A percentile compares a stretch with the other conserved stretches of the same genome.
These are phyloP conservation scores for Vitis riparia DNA, from an alignment of 164 flowering plant genomes.

Conservation along the genomic window DNA sequence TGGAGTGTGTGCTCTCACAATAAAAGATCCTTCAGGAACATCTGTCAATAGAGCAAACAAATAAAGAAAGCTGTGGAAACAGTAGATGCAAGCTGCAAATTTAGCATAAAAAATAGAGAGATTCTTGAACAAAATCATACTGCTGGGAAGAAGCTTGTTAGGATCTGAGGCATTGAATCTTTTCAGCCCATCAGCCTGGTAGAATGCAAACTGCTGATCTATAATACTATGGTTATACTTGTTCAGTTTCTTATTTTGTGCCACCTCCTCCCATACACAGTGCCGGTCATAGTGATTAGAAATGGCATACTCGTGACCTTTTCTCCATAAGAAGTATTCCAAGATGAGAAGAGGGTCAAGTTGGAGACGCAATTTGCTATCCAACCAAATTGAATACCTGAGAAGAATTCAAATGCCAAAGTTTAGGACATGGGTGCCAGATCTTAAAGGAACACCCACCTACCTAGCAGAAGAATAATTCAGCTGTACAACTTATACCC, in stretches of 20 bases:
- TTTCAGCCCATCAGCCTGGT: constrained; percentile 84
- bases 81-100: not conserved
- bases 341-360: constrained; percentile 79
- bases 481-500: not conserved
- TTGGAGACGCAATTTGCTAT: constrained; percentile 95
- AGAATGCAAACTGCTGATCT: constrained; percentile 88
- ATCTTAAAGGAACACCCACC: not conserved
- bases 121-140: constrained; percentile 41
- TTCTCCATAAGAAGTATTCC: constrained; percentile 90
- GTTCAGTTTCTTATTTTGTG: constrained; percentile 86
- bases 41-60: constrained; percentile 45
- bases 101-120: not conserved
- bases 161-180: constrained; percentile 86
- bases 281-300: constrained; percentile 97
- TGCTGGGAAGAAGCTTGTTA: constrained; percentile 80
- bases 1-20: constrained; percentile 96
- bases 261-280: constrained; percentile 98
- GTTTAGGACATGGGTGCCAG: not conserved
- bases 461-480: not conserved
- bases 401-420: constrained; percentile 1
- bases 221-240: constrained; percentile 89
- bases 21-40: constrained; percentile 99
- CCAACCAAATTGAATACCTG: constrained; percentile 99
- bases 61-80: constrained; percentile 1
- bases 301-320: constrained; percentile 85